Conservation (phyloP, 73 alveolate genomes). For the Symbiodinium pilosum region DNA sequence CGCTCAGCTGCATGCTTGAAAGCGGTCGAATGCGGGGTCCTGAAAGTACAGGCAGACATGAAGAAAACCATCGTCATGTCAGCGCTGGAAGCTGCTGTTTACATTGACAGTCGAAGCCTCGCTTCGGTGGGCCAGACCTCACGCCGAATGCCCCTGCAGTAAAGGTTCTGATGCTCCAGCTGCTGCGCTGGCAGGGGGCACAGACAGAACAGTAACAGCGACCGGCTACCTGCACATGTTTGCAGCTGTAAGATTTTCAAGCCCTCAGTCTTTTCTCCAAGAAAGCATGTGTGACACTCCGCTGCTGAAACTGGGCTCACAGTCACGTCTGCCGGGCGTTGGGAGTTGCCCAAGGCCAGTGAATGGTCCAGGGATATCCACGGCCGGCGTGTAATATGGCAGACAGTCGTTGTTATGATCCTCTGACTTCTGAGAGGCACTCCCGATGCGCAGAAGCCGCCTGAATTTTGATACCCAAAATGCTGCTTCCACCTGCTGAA, state of each 20-base stretch:
- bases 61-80: conserved; percentile 19
- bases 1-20: background rate
- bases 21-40: background rate
- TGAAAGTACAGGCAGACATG: conserved; percentile 15
- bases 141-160: background rate
- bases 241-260: background rate
- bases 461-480: too few species aligned
- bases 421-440: background rate
- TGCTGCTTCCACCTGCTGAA: conserved; percentile 84
- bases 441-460: background rate
- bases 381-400: too few species aligned
- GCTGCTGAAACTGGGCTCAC: background rate
- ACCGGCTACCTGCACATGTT: too few species aligned
- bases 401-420: background rate
- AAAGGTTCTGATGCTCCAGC: conserved; percentile 33
- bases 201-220: too few species aligned
- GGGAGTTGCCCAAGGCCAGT: conserved; percentile 11
- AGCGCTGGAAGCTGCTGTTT: conserved; percentile 45
- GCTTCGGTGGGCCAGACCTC: background rate
- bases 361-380: too few species aligned
- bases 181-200: conserved; percentile 31
- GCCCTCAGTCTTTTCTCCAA: background rate
- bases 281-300: background rate
- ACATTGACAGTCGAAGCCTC: conserved; percentile 22
- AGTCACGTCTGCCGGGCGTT: background rate